Evolutionary conservation across 139 green algal genomes (phyloP).

Genomic region (Chlamydomonas applanata): DNA sequence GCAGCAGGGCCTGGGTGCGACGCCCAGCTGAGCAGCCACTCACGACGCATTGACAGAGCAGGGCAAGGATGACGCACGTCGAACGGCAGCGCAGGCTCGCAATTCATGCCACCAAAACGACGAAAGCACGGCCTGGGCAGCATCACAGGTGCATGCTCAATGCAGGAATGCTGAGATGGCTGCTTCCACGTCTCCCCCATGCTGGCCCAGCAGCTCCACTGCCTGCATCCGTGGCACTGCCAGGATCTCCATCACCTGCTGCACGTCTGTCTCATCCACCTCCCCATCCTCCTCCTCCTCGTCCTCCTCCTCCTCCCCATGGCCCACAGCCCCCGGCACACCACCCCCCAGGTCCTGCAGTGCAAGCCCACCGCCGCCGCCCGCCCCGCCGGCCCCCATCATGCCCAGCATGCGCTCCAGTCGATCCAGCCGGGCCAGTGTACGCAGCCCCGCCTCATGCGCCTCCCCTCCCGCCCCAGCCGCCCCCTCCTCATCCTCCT

Average conservation of each 20-base stretch:
- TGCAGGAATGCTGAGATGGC: neutral
- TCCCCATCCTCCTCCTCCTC: slow-evolving; percentile 15
- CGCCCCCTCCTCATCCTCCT: too few relatives aligned
- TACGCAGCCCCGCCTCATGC: too few relatives aligned
- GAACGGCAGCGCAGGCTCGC: too few relatives aligned
- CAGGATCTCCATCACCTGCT: slow-evolving; percentile 59
- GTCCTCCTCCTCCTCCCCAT: too few relatives aligned
- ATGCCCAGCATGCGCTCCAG: neutral
- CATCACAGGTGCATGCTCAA: too few relatives aligned
- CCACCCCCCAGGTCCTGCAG: neutral
- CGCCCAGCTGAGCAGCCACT: too few relatives aligned
- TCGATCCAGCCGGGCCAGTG: neutral
- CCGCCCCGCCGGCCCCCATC: neutral
- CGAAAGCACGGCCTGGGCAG: too few relatives aligned
- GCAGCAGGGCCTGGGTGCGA: too few relatives aligned
- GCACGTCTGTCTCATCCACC: slow-evolving; percentile 41
- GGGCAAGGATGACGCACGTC: too few relatives aligned
- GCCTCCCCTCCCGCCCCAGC: too few relatives aligned
- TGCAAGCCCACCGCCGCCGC: neutral
- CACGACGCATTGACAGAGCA: too few relatives aligned
- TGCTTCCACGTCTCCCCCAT: slow-evolving; percentile 44
- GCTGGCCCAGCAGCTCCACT: slow-evolving; percentile 52
- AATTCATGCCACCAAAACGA: too few relatives aligned
- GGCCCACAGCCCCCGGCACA: neutral
- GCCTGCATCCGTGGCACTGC: slow-evolving; percentile 42